Percentiles rank a stretch among this genome's conserved stretches.
Evolutionary conservation across 495 filamentous ascomycete species (phyloP).

Genomic region (Mycothermus thermophilus): DNA sequence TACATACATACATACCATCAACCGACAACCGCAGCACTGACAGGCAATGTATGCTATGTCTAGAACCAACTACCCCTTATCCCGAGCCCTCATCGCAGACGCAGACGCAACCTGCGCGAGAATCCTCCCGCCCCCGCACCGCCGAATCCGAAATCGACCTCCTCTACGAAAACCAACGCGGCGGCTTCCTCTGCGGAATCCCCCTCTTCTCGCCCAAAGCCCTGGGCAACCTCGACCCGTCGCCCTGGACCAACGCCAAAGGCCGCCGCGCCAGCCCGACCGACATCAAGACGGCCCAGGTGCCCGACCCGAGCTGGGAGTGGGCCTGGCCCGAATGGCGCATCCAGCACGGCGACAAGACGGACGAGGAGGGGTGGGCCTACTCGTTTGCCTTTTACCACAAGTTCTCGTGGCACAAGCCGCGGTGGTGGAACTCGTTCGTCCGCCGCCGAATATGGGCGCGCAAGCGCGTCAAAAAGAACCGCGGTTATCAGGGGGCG

Average conservation of each 20-base stretch:
- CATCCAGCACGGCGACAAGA: conserved; percentile 72
- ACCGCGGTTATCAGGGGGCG: conserved; percentile 15
- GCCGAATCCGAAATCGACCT: conserved; percentile 61
- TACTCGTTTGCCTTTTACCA: conserved; percentile 78
- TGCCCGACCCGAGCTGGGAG: conserved; percentile 90
- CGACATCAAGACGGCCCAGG: conserved; percentile 77
- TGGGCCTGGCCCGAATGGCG: conserved; percentile 95
- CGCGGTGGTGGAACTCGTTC: conserved; percentile 84
- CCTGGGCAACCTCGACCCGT: conserved; percentile 73
- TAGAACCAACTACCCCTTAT: too few species aligned
- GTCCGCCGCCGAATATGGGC: conserved; percentile 84
- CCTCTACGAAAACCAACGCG: conserved; percentile 87
- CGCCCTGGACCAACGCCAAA: conserved; percentile 73
- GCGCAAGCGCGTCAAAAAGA: conserved; percentile 58
- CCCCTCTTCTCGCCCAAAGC: conserved; percentile 77
- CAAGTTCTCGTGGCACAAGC: conserved; percentile 77
- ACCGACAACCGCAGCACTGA: too few species aligned
- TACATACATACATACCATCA: too few species aligned
- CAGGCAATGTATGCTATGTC: too few species aligned
- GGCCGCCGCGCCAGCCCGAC: conserved; percentile 61
- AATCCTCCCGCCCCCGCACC: too few species aligned
- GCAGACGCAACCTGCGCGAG: too few species aligned
- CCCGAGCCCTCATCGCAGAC: too few species aligned
- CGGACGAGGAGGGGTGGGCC: conserved; percentile 87
- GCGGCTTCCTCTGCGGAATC: conserved; percentile 74